Conservation (phyloP, 495 filamentous ascomycete species). For the Staphylotrichum longicolle region DNA sequence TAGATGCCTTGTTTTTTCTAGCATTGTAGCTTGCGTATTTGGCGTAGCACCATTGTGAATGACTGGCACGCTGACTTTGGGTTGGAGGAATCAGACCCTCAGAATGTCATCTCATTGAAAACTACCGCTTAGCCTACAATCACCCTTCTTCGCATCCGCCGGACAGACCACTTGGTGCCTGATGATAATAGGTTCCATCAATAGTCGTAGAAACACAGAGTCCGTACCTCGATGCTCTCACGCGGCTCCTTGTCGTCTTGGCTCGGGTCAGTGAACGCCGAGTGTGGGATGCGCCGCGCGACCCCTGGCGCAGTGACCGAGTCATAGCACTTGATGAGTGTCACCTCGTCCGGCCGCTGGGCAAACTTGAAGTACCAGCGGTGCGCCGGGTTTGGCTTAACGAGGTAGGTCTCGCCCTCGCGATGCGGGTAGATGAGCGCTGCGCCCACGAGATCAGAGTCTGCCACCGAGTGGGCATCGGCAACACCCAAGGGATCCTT, state of each 20-base stretch:
- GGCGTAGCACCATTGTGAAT: no score
- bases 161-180: no score
- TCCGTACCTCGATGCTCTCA: constrained; percentile 63
- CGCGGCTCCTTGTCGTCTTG: constrained; percentile 46
- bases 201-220: constrained; percentile 34
- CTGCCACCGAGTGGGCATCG: constrained; percentile 57
- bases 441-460: constrained; percentile 65
- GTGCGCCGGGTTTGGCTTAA: constrained; percentile 56
- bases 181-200: not conserved
- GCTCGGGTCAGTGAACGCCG: constrained; percentile 58
- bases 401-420: constrained; percentile 69
- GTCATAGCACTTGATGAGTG: constrained; percentile 72
- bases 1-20: no score
- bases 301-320: constrained; percentile 56
- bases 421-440: constrained; percentile 72
- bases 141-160: no score
- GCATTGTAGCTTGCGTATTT: no score
- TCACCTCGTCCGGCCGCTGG: constrained; percentile 58
- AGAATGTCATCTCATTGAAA: no score
- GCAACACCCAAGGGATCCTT: constrained; percentile 64
- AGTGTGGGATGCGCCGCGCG: constrained; percentile 63
- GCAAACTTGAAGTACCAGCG: constrained; percentile 79
- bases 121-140: no score
- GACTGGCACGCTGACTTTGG: no score
- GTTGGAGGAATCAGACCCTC: no score